Evolutionary conservation across 306 rosid species (phyloP), one percentile per base, ranked within the genome.

Genomic region (Biancaea sappan): DNA sequence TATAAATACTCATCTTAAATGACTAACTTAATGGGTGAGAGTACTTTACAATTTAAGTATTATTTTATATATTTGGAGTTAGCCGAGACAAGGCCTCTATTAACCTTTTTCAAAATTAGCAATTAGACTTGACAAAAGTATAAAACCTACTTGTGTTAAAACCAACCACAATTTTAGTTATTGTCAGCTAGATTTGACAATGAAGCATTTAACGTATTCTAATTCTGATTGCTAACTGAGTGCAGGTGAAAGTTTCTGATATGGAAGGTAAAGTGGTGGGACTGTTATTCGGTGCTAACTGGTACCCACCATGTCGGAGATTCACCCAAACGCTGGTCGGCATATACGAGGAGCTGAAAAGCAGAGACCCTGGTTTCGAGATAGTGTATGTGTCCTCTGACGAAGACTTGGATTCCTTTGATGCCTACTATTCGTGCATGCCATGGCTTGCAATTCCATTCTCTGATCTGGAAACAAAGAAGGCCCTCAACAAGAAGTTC

Each of bases 371-470:
- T 4, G 75, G 80, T 19, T 90, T 94, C 25, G 99, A 94, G 75
- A 79, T 92, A 19, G 96, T 92, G 8, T 94, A 90, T 24, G 87
- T 94, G 15, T 94, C 99, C 3, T 91, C 97, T 0, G 99, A 94
- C 15, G 99, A 94, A 77, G 92, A 92, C 71, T 66, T 72, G 24
- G 86, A 80, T n/a, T 88, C 99, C 7, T 91, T 94, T 38, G 78
- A 78, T 51, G 12, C 41, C 29, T 94, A 83, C 64, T 86, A 76
- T 37, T 81, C 67, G 11, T 60, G 41, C 81, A 94, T 94, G 99
- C 95, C 96, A 1, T 94, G 97, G 97, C 87, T 87, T 21, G 93
- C 99, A 6, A 65, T 94, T 75, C 99, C 97, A 0, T 94, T 94
- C 48, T 84, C 96, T 4, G 97, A 91, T 56, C 65, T 94, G 70